Conservation (phyloP, 306 rosid species). For the Astragalus glycyphyllos region DNA sequence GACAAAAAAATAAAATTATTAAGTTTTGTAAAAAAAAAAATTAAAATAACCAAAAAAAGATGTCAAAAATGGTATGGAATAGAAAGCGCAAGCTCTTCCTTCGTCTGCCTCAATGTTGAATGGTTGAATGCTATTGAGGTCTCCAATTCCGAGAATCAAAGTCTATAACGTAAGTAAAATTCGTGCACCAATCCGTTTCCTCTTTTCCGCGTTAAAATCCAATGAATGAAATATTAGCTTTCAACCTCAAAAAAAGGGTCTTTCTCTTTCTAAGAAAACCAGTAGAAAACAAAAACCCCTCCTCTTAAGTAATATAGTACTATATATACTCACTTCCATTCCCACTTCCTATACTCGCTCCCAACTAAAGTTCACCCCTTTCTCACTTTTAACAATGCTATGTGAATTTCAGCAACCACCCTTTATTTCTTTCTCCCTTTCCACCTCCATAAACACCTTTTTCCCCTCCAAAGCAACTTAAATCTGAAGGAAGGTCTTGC, state of each 20-base stretch:
- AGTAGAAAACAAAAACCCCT: constrained; percentile 40
- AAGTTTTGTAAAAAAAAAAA: too few relatives aligned
- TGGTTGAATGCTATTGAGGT: not conserved
- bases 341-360: constrained; percentile 13
- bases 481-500: not conserved
- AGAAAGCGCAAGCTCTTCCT: not conserved
- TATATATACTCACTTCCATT: not conserved
- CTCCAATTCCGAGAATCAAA: too few relatives aligned
- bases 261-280: not conserved
- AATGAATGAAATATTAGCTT: constrained; percentile 1
- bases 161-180: too few relatives aligned
- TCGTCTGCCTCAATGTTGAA: not conserved
- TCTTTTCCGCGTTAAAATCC: constrained; percentile 1
- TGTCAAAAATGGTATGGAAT: not conserved
- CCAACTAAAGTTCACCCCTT: constrained; percentile 31
- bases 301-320: constrained; percentile 32
- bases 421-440: not conserved
- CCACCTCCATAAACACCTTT: not conserved
- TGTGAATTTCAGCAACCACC: not conserved
- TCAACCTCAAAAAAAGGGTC: not conserved
- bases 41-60: not conserved
- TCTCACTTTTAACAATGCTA: not conserved
- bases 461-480: not conserved
- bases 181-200: too few relatives aligned
- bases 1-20: too few relatives aligned